Evolutionary conservation across 2,329 filamentous ascomycete species (phyloP).

Genomic region (Fusarium sp.): DNA sequence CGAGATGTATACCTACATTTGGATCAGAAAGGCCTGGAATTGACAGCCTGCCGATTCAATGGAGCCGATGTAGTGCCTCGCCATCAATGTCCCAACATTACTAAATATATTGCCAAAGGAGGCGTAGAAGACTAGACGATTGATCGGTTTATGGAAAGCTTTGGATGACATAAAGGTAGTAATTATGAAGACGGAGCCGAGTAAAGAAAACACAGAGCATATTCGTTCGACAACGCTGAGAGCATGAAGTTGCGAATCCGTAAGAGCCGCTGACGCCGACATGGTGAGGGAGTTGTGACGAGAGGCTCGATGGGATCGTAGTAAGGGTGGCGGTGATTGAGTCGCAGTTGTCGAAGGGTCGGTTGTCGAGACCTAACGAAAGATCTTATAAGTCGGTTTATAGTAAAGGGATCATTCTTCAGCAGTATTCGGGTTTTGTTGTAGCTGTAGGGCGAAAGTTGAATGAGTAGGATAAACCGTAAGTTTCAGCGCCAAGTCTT

Average conservation of each 20-base stretch:
- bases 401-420: too few relatives aligned
- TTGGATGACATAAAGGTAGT: constrained; percentile 73
- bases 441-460: too few relatives aligned
- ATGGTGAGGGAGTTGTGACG: constrained; percentile 16
- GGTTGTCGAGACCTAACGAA: too few relatives aligned
- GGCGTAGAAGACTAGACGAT: constrained; percentile 85
- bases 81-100: constrained; percentile 81
- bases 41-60: constrained; percentile 69
- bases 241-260: constrained; percentile 58
- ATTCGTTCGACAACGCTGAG: constrained; percentile 73
- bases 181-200: constrained; percentile 78
- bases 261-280: constrained; percentile 24
- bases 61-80: constrained; percentile 66
- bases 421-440: too few relatives aligned
- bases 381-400: too few relatives aligned
- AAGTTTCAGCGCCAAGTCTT: not conserved
- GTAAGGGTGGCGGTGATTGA: too few relatives aligned
- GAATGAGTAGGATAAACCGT: not conserved
- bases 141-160: constrained; percentile 86
- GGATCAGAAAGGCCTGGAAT: constrained; percentile 82
- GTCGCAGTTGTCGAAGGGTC: too few relatives aligned
- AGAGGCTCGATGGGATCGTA: too few relatives aligned
- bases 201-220: constrained; percentile 76
- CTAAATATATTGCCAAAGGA: constrained; percentile 83
- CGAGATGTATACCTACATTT: constrained; percentile 71